phyloP scores from a whole-genome alignment of 2,329 filamentous ascomycete species.

The Apiospora saccharicola region DNA sequence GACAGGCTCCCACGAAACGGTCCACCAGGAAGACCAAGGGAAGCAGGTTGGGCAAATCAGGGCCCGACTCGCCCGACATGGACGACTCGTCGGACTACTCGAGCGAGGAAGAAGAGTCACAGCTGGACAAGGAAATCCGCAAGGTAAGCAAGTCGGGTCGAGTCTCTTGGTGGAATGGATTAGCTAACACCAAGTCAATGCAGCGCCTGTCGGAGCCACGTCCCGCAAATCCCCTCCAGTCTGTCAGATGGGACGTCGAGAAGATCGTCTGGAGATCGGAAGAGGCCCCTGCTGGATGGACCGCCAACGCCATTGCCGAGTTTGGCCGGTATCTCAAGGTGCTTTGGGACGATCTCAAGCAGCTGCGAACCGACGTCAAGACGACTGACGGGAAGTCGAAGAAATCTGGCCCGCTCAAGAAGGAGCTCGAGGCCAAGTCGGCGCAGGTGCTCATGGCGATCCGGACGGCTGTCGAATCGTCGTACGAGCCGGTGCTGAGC shows the following conservation, averaged over 20 bases:
- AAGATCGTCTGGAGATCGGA: conserved; percentile 37
- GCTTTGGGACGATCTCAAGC: conserved; percentile 56
- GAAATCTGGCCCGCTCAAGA: conserved; percentile 41
- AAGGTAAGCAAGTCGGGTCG: conserved; percentile 21
- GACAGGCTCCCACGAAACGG: not conserved
- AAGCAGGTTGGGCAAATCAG: not conserved
- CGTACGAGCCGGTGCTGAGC: conserved; percentile 62
- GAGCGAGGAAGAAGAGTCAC: conserved; percentile 25
- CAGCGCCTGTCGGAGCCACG: conserved; percentile 28
- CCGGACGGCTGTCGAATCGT: conserved; percentile 61
- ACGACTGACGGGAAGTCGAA: conserved; percentile 50
- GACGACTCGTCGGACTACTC: conserved; percentile 25
- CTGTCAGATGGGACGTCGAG: conserved; percentile 38
- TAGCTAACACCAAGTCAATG: conserved; percentile 28
- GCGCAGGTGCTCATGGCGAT: conserved; percentile 59
- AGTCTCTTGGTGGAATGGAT: not conserved
- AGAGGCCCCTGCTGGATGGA: conserved; percentile 45
- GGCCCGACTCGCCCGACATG: conserved; percentile 13
- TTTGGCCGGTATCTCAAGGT: conserved; percentile 59
- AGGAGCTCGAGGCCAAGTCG: conserved; percentile 50
- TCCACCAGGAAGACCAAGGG: not conserved
- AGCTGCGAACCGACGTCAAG: conserved; percentile 51
- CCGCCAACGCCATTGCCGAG: conserved; percentile 57
- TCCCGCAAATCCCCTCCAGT: conserved; percentile 36
- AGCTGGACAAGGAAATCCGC: conserved; percentile 26